These are phyloP conservation scores for Nematocida ironsii DNA, from an alignment of 371 early-diverging fungal species.

Conservation along the genomic window DNA sequence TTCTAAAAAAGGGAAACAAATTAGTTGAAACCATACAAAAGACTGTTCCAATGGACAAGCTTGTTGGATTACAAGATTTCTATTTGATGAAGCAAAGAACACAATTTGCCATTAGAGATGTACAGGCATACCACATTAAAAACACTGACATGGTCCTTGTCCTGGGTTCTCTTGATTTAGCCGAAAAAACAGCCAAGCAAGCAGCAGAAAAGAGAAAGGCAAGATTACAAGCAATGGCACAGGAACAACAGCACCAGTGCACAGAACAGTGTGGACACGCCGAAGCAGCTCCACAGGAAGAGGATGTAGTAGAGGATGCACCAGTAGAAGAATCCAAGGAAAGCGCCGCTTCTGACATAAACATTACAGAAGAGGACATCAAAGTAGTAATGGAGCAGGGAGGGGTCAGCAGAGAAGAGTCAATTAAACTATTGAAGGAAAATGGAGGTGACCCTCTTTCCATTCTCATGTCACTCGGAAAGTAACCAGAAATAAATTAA, in stretches of 20 bases:
- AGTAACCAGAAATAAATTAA: constrained; percentile 44
- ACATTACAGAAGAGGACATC: constrained; percentile 56
- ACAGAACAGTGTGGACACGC: background rate
- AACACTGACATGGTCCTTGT: constrained; percentile 36
- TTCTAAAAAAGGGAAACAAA: constrained; percentile 39
- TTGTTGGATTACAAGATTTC: constrained; percentile 41
- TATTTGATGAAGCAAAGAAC: constrained; percentile 41
- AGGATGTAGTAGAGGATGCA: constrained; percentile 18
- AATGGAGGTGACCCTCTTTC: constrained; percentile 61
- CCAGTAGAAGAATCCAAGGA: constrained; percentile 28
- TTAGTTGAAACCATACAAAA: constrained; percentile 25
- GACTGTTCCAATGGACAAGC: constrained; percentile 13
- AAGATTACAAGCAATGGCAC: background rate
- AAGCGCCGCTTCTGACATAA: background rate
- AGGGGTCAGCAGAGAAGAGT: constrained; percentile 52
- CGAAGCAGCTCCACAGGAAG: background rate
- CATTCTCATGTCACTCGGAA: constrained; percentile 60
- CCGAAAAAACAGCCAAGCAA: constrained; percentile 42
- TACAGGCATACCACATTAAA: constrained; percentile 39
- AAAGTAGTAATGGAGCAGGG: constrained; percentile 57
- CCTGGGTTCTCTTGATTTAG: constrained; percentile 37
- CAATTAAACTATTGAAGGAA: constrained; percentile 57
- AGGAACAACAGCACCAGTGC: constrained; percentile 3
- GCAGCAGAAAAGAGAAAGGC: constrained; percentile 6
- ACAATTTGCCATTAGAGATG: constrained; percentile 51